Percentiles rank a stretch among this genome's conserved stretches.
These are phyloP conservation scores for Neonectria sp. DNA, from an alignment of 2,329 filamentous ascomycete genomes.

Conservation along the genomic window DNA sequence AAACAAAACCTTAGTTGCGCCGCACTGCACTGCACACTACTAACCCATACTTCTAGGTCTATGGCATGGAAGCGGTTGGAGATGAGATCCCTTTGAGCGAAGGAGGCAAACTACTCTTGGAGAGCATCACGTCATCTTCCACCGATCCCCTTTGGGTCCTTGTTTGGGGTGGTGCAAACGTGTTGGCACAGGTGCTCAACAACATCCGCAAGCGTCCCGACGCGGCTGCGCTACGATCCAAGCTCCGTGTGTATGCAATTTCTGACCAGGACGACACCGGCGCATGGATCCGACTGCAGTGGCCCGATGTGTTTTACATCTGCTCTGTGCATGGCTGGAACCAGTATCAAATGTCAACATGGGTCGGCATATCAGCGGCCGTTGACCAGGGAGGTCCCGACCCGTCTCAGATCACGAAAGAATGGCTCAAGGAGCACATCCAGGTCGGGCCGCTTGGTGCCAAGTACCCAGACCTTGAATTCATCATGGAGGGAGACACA, in stretches of 20 bases:
- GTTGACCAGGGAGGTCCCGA: conserved; percentile 56
- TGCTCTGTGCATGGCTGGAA: conserved; percentile 69
- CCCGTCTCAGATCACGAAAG: conserved; percentile 59
- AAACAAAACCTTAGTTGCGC: background rate
- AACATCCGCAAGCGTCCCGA: conserved; percentile 48
- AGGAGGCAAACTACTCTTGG: conserved; percentile 60
- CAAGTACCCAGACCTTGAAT: conserved; percentile 62
- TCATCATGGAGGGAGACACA: conserved; percentile 67
- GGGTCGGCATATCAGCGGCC: conserved; percentile 67
- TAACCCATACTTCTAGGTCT: conserved; percentile 33
- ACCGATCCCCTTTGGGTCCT: conserved; percentile 65
- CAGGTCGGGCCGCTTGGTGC: conserved; percentile 62
- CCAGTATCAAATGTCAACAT: conserved; percentile 67
- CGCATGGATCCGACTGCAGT: conserved; percentile 66
- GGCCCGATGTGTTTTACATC: conserved; percentile 70
- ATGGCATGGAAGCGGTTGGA: conserved; percentile 41
- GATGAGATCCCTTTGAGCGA: conserved; percentile 44
- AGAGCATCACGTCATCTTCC: conserved; percentile 39
- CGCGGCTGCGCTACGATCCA: conserved; percentile 54
- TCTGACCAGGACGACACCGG: conserved; percentile 73
- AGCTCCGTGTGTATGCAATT: conserved; percentile 68
- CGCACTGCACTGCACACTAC: too few relatives aligned
- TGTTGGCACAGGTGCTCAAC: conserved; percentile 62
- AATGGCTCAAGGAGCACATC: conserved; percentile 68
- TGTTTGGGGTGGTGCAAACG: conserved; percentile 68